These are phyloP conservation scores for Aspergillus proliferans DNA, from an alignment of 2,329 filamentous ascomycete species.

Conservation along the genomic window DNA sequence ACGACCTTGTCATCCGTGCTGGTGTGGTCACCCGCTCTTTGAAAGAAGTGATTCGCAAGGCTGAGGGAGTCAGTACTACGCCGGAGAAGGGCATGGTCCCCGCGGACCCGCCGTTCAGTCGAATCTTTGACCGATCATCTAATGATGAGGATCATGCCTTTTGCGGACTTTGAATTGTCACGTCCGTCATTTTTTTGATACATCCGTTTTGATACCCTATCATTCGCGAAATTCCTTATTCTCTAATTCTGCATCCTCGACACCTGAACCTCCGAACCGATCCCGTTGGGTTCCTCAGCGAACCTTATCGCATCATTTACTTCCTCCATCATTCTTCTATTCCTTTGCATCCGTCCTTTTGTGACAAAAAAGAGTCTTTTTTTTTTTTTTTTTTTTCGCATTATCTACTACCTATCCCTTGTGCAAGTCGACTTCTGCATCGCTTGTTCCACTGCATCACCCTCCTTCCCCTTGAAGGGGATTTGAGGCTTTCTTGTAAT, in stretches of 20 bases:
- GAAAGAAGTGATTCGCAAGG: conserved; percentile 46
- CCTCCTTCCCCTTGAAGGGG: no score
- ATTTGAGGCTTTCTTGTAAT: conserved; percentile 17
- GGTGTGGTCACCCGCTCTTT: conserved; percentile 44
- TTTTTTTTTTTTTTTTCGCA: no score
- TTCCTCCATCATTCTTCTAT: no score
- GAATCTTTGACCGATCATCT: conserved; percentile 41
- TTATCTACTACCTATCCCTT: no score
- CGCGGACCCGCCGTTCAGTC: conserved; percentile 42
- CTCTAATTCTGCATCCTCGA: no score
- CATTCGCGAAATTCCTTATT: not conserved
- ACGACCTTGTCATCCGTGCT: conserved; percentile 52
- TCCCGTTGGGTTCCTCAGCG: no score
- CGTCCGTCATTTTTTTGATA: conserved; percentile 3
- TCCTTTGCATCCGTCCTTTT: no score
- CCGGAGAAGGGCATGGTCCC: conserved; percentile 22
- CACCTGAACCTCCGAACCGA: no score
- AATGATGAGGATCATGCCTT: conserved; percentile 17
- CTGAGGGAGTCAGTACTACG: conserved; percentile 38
- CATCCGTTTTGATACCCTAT: not conserved
- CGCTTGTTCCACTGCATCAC: no score
- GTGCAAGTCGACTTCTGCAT: no score
- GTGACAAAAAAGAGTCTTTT: no score
- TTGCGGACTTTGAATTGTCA: conserved; percentile 22
- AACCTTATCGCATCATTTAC: no score